A percentile compares a stretch with the other conserved stretches of the same genome.
These are phyloP conservation scores for Lentinus brumalis DNA, from an alignment of 768 basidiomycete genomes.

Conservation along the genomic window DNA sequence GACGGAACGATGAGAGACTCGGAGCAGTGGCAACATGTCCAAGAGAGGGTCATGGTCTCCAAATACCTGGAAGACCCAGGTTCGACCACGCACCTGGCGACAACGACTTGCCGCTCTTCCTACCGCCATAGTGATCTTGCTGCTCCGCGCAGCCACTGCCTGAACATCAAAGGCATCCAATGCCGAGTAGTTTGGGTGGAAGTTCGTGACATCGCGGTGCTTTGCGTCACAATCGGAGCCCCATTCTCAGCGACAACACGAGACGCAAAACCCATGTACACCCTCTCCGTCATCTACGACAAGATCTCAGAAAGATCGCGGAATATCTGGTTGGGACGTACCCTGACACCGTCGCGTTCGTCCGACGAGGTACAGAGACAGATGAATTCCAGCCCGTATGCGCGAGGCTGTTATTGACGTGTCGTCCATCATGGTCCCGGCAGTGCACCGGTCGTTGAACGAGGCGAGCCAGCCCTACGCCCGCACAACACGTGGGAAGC, in stretches of 20 bases:
- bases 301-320: conserved; percentile 27
- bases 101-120: not conserved
- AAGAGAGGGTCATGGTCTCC: conserved; percentile 21
- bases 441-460: not conserved
- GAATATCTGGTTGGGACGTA: conserved; percentile 29
- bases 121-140: not conserved
- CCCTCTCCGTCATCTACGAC: conserved; percentile 33
- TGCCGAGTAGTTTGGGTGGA: conserved; percentile 55
- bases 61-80: conserved; percentile 30
- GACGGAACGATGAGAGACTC: no score
- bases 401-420: conserved; percentile 1
- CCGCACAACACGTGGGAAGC: conserved; percentile 35
- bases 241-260: conserved; percentile 31
- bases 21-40: not conserved
- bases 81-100: conserved; percentile 12
- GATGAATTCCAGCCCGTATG: conserved; percentile 23
- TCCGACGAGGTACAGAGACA: conserved; percentile 33
- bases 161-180: conserved; percentile 43
- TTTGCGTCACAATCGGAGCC: conserved; percentile 39
- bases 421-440: conserved; percentile 17
- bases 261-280: conserved; percentile 26
- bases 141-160: conserved; percentile 22
- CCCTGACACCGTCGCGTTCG: conserved; percentile 33
- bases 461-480: conserved; percentile 29
- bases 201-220: conserved; percentile 47